Evolutionary conservation across 768 basidiomycete genomes (phyloP).

Genomic region (Gloeophyllum trabeum): DNA sequence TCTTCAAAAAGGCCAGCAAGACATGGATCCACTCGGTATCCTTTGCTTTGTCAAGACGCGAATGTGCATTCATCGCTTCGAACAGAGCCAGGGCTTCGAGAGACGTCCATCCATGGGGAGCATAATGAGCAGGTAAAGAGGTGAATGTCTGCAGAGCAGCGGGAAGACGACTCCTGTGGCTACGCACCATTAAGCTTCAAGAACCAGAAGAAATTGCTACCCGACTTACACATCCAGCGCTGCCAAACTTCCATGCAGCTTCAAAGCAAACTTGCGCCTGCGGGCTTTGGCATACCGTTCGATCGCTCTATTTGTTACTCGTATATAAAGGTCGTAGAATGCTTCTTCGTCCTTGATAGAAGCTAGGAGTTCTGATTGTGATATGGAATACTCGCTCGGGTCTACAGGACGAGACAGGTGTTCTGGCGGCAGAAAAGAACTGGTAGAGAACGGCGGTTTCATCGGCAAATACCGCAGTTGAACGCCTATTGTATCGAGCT

Average conservation of each 20-base stretch:
- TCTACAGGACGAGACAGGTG: no score
- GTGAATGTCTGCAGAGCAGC: slow-evolving; percentile 62
- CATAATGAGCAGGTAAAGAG: slow-evolving; percentile 80
- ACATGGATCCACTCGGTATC: slow-evolving; percentile 78
- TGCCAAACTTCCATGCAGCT: slow-evolving; percentile 77
- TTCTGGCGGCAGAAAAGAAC: slow-evolving; percentile 20
- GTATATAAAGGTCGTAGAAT: slow-evolving; percentile 74
- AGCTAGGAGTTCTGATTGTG: slow-evolving; percentile 46
- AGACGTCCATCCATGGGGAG: slow-evolving; percentile 71
- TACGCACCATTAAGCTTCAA: slow-evolving; percentile 18
- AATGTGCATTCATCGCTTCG: slow-evolving; percentile 59
- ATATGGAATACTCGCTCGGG: slow-evolving; percentile 28
- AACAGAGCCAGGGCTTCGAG: slow-evolving; percentile 74
- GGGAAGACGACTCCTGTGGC: slow-evolving; percentile 53
- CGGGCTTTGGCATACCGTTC: slow-evolving; percentile 78
- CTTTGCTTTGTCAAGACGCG: slow-evolving; percentile 38
- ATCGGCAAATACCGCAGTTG: slow-evolving; percentile 59
- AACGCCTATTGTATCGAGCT: slow-evolving; percentile 86
- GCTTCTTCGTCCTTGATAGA: slow-evolving; percentile 41
- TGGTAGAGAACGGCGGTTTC: slow-evolving; percentile 61
- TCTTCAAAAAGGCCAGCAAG: slow-evolving; percentile 65
- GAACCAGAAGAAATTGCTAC: not conserved
- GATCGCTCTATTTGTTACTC: slow-evolving; percentile 70
- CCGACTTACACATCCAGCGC: slow-evolving; percentile 75
- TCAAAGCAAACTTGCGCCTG: slow-evolving; percentile 76